Evolutionary conservation across 306 rosid genomes (phyloP).

Genomic region (peach (Prunus persica)): Prunus_persica_NCBIv2 NC_034015.1:19352001-19352500

Average conservation of each 20-base stretch:
- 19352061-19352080: neutral
- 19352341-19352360: slow-evolving; percentile 70
- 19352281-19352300: slow-evolving; percentile 53
- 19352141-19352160: slow-evolving; percentile 55
- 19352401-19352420: neutral
- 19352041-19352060: neutral
- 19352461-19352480: slow-evolving; percentile 21
- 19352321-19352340: slow-evolving; percentile 87
- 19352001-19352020: slow-evolving; percentile 96
- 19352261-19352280: slow-evolving; percentile 23
- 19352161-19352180: slow-evolving; percentile 79
- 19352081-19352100: neutral
- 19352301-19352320: slow-evolving; percentile 98
- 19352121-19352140: slow-evolving; percentile 6
- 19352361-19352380: slow-evolving; percentile 81
- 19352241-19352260: neutral
- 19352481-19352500: slow-evolving; percentile 30
- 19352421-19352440: slow-evolving; percentile 2
- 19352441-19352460: slow-evolving; percentile 4
- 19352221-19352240: neutral
- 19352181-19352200: slow-evolving; percentile 96
- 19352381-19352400: slow-evolving; percentile 58
- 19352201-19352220: slow-evolving; percentile 52
- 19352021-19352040: slow-evolving; percentile 45
- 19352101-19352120: neutral